A percentile compares a stretch with the other conserved stretches of the same genome.
These are phyloP conservation scores for Claviceps africana DNA, from an alignment of 2,329 filamentous ascomycete species.

Conservation along the genomic window DNA sequence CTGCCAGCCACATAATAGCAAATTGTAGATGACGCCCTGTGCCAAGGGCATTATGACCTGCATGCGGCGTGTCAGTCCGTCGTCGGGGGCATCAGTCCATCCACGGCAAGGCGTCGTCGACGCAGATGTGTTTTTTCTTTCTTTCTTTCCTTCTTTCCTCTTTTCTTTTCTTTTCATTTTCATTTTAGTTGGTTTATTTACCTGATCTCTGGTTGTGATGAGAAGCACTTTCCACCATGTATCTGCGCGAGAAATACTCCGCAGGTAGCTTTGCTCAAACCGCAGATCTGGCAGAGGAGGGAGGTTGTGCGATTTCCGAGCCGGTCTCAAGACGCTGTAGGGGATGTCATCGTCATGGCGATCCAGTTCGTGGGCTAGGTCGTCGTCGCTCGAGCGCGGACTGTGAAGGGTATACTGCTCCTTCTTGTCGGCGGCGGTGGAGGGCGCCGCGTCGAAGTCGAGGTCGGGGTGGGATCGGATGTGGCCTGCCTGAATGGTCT, in stretches of 20 bases:
- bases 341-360: slow-evolving; percentile 55
- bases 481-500: slow-evolving; percentile 67
- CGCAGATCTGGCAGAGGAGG: slow-evolving; percentile 72
- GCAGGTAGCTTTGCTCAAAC: slow-evolving; percentile 96
- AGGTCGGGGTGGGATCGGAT: slow-evolving; percentile 61
- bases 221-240: slow-evolving; percentile 65
- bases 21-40: slow-evolving; percentile 81
- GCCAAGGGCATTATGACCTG: slow-evolving; percentile 74
- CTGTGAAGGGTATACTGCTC: slow-evolving; percentile 15
- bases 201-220: slow-evolving; percentile 84
- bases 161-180: not conserved
- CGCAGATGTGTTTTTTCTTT: not conserved
- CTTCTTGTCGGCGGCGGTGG: slow-evolving; percentile 54
- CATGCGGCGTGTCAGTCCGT: slow-evolving; percentile 3
- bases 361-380: slow-evolving; percentile 25
- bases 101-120: not conserved
- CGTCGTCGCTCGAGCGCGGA: slow-evolving; percentile 10
- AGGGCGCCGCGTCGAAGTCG: slow-evolving; percentile 64
- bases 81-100: no score
- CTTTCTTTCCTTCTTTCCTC: not conserved
- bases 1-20: slow-evolving; percentile 76
- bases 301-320: slow-evolving; percentile 31
- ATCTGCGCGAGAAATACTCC: slow-evolving; percentile 69
- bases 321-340: slow-evolving; percentile 46
- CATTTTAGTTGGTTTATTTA: slow-evolving; percentile 23